These are phyloP conservation scores for Aureobasidium lini DNA, from an alignment of 2,329 filamentous ascomycete species.

Conservation along the genomic window DNA sequence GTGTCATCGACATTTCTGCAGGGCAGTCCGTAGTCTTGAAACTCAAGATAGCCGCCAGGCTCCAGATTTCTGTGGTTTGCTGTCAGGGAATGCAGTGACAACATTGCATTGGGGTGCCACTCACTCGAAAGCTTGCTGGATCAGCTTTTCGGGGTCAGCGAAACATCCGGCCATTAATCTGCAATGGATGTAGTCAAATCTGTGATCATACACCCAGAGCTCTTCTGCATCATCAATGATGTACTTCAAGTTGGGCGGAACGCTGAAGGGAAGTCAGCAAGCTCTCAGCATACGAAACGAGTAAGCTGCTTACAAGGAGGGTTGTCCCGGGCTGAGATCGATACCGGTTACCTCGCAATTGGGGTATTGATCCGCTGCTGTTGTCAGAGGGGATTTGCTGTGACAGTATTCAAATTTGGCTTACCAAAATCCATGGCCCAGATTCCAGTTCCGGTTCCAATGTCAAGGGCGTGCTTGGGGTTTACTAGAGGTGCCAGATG, in stretches of 20 bases:
- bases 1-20: slow-evolving; percentile 33
- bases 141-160: slow-evolving; percentile 44
- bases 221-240: slow-evolving; percentile 56
- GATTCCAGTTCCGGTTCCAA: slow-evolving; percentile 47
- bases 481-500: slow-evolving; percentile 38
- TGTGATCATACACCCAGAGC: slow-evolving; percentile 48
- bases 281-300: too few species aligned
- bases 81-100: slow-evolving; percentile 8
- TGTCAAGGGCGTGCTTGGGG: slow-evolving; percentile 39
- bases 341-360: slow-evolving; percentile 36
- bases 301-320: slow-evolving; percentile 28
- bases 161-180: slow-evolving; percentile 46
- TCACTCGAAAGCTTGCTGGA: slow-evolving; percentile 42
- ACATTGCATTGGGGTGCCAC: slow-evolving; percentile 9
- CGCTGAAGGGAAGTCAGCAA: slow-evolving; percentile 20
- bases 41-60: slow-evolving; percentile 45
- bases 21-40: slow-evolving; percentile 41
- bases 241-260: slow-evolving; percentile 55
- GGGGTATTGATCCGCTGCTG: slow-evolving; percentile 34
- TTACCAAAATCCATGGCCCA: slow-evolving; percentile 51
- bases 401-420: neutral
- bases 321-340: slow-evolving; percentile 45
- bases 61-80: slow-evolving; percentile 32
- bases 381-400: neutral
- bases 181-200: slow-evolving; percentile 52